A percentile compares a stretch with the other conserved stretches of the same genome.
phyloP scores from a whole-genome alignment of 1,284 basidiomycete genomes.

The Ustilago loliicola region DNA sequence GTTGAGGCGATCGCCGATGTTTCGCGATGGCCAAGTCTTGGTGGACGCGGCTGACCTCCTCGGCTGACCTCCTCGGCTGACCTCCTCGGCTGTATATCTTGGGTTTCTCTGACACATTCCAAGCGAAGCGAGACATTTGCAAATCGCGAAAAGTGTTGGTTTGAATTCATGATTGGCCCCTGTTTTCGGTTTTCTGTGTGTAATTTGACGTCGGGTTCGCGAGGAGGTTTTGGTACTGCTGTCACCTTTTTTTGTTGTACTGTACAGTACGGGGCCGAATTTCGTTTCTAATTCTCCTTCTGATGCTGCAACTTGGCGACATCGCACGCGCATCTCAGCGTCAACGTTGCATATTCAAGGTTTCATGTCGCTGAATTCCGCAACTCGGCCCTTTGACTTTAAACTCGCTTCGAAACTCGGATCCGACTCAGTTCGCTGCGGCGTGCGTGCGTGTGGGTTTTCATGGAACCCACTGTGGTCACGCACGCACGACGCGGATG shows the following conservation, averaged over 20 bases:
- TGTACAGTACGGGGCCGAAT: no score
- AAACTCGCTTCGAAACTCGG: no score
- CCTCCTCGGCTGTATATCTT: not conserved
- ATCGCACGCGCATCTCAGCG: not conserved
- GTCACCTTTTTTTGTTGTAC: not conserved
- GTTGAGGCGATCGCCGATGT: slow-evolving; percentile 26
- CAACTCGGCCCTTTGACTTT: no score
- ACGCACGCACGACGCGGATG: not conserved
- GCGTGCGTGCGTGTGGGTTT: no score
- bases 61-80: not conserved
- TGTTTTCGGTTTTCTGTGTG: no score
- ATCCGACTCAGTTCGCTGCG: no score
- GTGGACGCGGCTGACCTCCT: not conserved
- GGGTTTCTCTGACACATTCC: not conserved
- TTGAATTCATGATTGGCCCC: no score
- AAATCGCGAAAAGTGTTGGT: not conserved
- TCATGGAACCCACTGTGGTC: not conserved
- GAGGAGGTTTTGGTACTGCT: not conserved
- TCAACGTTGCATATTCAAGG: no score
- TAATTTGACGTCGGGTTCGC: not conserved
- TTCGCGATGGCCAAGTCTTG: slow-evolving; percentile 18
- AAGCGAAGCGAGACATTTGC: slow-evolving; percentile 1
- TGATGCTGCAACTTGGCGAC: not conserved
- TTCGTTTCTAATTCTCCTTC: not conserved
- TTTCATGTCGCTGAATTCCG: no score